Base-by-base conservation (phyloP, 2,329 filamentous ascomycete species). In the Exserohilum turcica region DNA sequence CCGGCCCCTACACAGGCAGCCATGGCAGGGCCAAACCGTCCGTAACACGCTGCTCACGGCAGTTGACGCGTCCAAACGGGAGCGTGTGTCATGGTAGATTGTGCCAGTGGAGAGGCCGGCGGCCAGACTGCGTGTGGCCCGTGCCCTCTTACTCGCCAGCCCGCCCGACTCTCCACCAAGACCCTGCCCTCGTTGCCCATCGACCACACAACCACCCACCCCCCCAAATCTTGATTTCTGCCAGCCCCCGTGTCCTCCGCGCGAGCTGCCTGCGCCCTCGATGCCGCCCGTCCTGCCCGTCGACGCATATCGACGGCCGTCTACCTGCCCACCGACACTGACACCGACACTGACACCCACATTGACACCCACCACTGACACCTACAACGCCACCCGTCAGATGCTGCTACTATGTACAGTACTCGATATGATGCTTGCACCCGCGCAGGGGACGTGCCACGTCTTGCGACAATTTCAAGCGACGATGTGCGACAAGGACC, bases 61-160 rank as follows among this genome's bases (percentile, higher is more conserved):
- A 36, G 47, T 51, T 51, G 52, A 54, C 47, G 52, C 52, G 47
- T 51, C 52, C 42, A 46, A 24, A 29, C 39, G 48, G 42, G 29
- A 32, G 36, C 27, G 47, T 46, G 52, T 51, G 52, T 54, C 52
- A 54, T 51, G 16, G 52, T 51, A 51, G 40, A 51, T 54, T 54
- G 46, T 45, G 46, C 47, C 47, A 39, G 47, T 46, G 47, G 52
- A 54, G 47, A 46, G 47, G 27, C 36, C 47, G 13, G 31, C 43
- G 52, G 47, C 52, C 52, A 54, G 52, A 54, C 48, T 45, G 31
- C 19, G 18, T 24, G 7, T 35, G 52, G 52, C 21, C 47, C 18
- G 39, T 54, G 52, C 52, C 18, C 31, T 51, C 35, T 43, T 29
- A 51, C 47, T 54, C 48, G 39, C 31, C 33, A 40, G 36, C 52